Evolutionary conservation across 2,329 filamentous ascomycete species (phyloP), one percentile per base, ranked within the genome.

Genomic region (Neofusicoccum sp.): DNA sequence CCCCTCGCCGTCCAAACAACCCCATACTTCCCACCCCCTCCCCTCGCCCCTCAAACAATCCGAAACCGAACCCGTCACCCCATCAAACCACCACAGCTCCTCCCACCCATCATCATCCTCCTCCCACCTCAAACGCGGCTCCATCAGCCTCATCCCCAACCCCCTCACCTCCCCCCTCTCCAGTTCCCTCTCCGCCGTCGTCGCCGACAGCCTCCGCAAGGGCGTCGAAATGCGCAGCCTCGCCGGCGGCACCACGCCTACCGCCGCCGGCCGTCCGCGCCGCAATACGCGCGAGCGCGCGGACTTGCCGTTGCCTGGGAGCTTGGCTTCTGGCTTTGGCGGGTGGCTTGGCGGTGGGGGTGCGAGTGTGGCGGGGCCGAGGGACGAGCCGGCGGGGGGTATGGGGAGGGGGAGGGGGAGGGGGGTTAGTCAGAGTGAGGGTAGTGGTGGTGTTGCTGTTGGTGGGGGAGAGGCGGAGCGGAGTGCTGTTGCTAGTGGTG

Each of bases 141-240:
- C 36, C 24, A 54, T 61, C 30, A 24, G 11, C 20, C 58, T 56
- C 24, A 8, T 61, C 40, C 58, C 49, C 1, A 80, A 79, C 38
- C 76, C 89, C 38, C 78, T 89, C 4, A 79, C 86, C 1, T 82
- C 82, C 31, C 85, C 87, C 0, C 76, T 89, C 1, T 86, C 82
- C 2, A 82, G 80, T 1, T 82, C 82, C 0, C 76, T 89, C 14
- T 84, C 80, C 68, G 86, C 83, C 1, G 82, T 89, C 49, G 84
- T 89, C 5, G 86, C 86, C 7, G 86, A 89, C 64, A 82, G 85
- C 24, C 76, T 88, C 28, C 80, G 85, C n/a, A 81, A 84, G 14
- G 82, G 84, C 12, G 77, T 61, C 20, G 58, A 61, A 30, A 47
- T 61, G 58, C 34, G 58, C 12, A 51, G 45, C 14, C 36, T 53